Evolutionary conservation across 768 basidiomycete species (phyloP).

Genomic region (Nevesoporus exiguus): DNA sequence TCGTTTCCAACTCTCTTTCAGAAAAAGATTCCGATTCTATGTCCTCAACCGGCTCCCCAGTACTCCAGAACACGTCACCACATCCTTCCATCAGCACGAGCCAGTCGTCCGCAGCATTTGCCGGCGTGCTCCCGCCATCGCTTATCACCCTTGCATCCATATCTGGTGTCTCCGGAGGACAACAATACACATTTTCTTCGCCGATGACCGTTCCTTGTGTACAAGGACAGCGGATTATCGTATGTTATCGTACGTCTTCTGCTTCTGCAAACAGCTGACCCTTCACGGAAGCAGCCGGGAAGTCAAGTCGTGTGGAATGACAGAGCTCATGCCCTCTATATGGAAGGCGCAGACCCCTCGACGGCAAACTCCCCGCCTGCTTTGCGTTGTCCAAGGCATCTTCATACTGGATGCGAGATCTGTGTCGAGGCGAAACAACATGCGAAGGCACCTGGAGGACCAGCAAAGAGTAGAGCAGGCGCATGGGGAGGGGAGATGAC

Average conservation of each 20-base stretch:
- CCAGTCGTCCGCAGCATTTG: conserved; percentile 14
- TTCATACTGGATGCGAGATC: conserved; percentile 71
- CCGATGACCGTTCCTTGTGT: not conserved
- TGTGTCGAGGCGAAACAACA: conserved; percentile 60
- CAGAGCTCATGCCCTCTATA: conserved; percentile 51
- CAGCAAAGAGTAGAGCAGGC: conserved; percentile 18
- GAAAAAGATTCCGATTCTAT: conserved; percentile 25
- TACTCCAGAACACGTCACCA: conserved; percentile 19
- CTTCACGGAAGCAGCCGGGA: conserved; percentile 8
- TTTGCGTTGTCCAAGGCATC: conserved; percentile 68
- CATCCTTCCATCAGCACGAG: conserved; percentile 23
- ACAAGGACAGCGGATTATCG: conserved; percentile 11
- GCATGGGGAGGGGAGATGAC: conserved; percentile 28
- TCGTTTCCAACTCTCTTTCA: conserved; percentile 26
- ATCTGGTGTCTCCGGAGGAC: conserved; percentile 17
- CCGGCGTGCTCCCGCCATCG: conserved; percentile 29
- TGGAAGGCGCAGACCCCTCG: conserved; percentile 57
- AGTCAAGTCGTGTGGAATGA: conserved; percentile 30
- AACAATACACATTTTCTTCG: conserved; percentile 7
- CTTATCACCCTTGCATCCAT: conserved; percentile 29
- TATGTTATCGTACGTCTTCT: conserved; percentile 6
- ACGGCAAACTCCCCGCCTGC: conserved; percentile 61
- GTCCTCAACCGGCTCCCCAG: conserved; percentile 24
- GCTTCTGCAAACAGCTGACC: not conserved
- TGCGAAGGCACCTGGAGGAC: conserved; percentile 26